Base-by-base conservation (phyloP, 345 rosid genomes). In the Syzygium jambos region DNA sequence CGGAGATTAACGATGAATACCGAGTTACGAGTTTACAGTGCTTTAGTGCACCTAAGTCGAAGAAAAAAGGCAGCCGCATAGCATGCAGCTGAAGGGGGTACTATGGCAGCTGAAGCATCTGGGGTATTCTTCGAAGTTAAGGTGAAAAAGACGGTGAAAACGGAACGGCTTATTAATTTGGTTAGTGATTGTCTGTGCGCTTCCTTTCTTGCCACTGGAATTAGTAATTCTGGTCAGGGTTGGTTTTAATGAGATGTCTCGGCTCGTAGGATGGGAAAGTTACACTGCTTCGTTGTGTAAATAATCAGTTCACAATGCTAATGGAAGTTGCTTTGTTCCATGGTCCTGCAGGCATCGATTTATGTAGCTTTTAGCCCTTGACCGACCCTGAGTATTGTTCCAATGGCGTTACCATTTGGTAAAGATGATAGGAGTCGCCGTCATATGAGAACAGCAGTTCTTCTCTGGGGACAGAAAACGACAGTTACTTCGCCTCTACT, bases 31-130 rank as follows among this genome's bases (percentile, higher is more conserved):
- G 86, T 46, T 51, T 95, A 88, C 95, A 95, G 89, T 91, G 95
- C 90, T 92, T 88, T 11, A 89, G 96, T 27, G 87, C 82, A 12
- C 93, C 93, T 63, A 91, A 52, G 15, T 11, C 85, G 13, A 91
- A 52, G 51, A 95, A 95, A 92, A 95, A 92, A 84, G 52, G 96
- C 95, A 78, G 95, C 95, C 68, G 94, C 46, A 43, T 43, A 94
- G 87, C 92, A 92, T 86, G 95, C 97, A 78, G 95, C 97, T 13
- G 93, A 94, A 91, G 97, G 93, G 46, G 54, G 95, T n/a, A 6
- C 84, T 95, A 51, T 95, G 97, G 98, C 95, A 92, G 90, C 88
- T 95, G 86, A 87, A 89, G 55, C 92, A 90, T 51, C 61, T 85
- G 68, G 95, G 94, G 85, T 85, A 92, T 51, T 25, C 34, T 51